These are phyloP conservation scores for Gossypioides kirkii DNA, from an alignment of 345 rosid genomes.

Conservation along the genomic window DNA sequence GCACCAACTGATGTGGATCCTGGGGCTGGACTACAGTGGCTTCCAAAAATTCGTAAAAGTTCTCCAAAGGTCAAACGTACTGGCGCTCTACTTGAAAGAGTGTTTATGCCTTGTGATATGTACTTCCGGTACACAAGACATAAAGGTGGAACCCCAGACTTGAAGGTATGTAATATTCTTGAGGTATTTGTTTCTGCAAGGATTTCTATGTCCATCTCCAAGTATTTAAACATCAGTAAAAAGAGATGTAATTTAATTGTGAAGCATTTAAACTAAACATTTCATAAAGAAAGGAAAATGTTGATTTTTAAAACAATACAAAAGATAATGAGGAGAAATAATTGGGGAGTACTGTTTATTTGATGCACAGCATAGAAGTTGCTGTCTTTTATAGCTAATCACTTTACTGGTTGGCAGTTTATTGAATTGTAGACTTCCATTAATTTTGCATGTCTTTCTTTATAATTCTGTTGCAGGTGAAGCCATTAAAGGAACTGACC, in stretches of 20 bases:
- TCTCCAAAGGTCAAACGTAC: conserved; percentile 95
- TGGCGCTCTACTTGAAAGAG: conserved; percentile 97
- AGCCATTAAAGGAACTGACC: conserved; percentile 91
- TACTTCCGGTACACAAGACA: conserved; percentile 89
- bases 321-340: background rate
- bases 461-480: conserved; percentile 53
- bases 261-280: background rate
- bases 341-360: background rate
- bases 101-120: conserved; percentile 99
- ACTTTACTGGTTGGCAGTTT: background rate
- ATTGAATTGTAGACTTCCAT: background rate
- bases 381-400: background rate
- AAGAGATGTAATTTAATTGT: background rate
- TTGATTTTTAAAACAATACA: background rate
- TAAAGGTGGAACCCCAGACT: conserved; percentile 93
- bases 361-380: background rate
- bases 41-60: conserved; percentile 78
- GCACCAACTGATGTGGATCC: conserved; percentile 99
- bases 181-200: background rate
- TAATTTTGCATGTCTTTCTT: conserved; percentile 13
- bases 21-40: conserved; percentile 99
- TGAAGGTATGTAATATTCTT: conserved; percentile 55
- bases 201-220: background rate
- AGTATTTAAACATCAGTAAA: conserved; percentile 2
- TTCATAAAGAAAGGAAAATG: background rate